Evolutionary conservation across 1,139 yeast genomes (phyloP).

Genomic region (Sugiyamaella pinicola): DNA sequence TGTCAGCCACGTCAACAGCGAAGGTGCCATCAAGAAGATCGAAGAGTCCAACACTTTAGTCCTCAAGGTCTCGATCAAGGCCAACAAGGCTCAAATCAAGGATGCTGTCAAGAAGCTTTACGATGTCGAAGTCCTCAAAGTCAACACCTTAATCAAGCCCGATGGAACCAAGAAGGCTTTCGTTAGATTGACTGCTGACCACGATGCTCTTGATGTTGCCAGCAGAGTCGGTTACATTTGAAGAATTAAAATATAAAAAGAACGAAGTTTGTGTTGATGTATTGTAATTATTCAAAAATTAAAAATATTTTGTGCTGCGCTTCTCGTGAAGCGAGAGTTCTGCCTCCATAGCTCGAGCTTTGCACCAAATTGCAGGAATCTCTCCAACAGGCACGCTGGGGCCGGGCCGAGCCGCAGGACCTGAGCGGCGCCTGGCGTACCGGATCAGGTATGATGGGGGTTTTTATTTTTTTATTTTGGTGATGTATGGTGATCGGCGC

Average conservation of each 20-base stretch:
- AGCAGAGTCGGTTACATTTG: slow-evolving; percentile 99
- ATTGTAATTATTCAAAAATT: slow-evolving; percentile 19
- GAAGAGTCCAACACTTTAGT: slow-evolving; percentile 99
- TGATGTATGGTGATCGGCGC: neutral
- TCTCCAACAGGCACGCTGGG: too few species aligned
- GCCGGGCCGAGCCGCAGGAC: too few species aligned
- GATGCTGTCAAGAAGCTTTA: slow-evolving; percentile 97
- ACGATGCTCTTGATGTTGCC: slow-evolving; percentile 99
- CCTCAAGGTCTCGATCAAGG: slow-evolving; percentile 94
- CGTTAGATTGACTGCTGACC: slow-evolving; percentile 98
- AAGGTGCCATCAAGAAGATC: slow-evolving; percentile 99
- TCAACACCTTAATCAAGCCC: slow-evolving; percentile 97
- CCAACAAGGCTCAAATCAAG: slow-evolving; percentile 98
- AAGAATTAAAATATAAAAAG: slow-evolving; percentile 32
- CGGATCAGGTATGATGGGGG: too few species aligned
- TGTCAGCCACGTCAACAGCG: slow-evolving; percentile 95
- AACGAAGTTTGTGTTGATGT: slow-evolving; percentile 18
- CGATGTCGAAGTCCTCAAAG: slow-evolving; percentile 91
- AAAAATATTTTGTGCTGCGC: neutral
- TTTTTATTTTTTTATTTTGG: too few species aligned
- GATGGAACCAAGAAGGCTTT: slow-evolving; percentile 99
- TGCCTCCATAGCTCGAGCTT: neutral
- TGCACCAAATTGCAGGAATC: neutral
- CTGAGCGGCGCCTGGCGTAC: too few species aligned
- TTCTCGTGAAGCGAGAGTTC: neutral